phyloP scores from a whole-genome alignment of 441 rosid genomes.

The Syzygium syzygioides region DNA sequence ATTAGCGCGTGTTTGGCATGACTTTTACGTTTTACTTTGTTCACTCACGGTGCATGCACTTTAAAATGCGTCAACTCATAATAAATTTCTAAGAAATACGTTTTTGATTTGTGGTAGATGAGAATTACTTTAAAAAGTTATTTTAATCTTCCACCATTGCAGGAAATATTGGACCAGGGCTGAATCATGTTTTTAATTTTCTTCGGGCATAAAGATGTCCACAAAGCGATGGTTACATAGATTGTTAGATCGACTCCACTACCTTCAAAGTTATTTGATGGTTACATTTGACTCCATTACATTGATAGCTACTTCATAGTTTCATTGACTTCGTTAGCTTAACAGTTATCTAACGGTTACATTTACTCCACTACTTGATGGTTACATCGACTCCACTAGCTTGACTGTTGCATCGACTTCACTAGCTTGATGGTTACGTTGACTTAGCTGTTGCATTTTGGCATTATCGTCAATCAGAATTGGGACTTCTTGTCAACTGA shows the following conservation, averaged over 20 bases:
- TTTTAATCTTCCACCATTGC: neutral
- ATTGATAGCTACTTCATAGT: neutral
- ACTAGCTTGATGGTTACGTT: too few relatives aligned
- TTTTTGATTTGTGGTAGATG: neutral
- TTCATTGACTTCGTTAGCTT: neutral
- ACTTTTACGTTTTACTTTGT: neutral
- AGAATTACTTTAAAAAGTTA: neutral
- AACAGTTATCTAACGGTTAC: neutral
- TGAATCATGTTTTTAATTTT: neutral
- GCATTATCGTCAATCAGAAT: rapidly evolving
- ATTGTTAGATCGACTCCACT: too few relatives aligned
- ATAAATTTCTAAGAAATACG: neutral
- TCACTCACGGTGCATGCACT: neutral
- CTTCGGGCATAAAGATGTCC: neutral
- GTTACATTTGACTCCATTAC: neutral
- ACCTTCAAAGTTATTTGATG: too few relatives aligned
- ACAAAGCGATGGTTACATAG: neutral
- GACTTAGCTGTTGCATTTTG: neutral
- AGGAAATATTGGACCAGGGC: neutral
- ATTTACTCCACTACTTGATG: neutral
- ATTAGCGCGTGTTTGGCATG: neutral
- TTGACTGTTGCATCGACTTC: too few relatives aligned
- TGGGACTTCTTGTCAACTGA: neutral
- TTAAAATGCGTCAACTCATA: neutral
- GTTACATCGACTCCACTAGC: neutral